Percentiles rank a stretch among this genome's conserved stretches.
Evolutionary conservation across 257 asterid genomes (phyloP).

Genomic region (Anisodus tanguticus): DNA sequence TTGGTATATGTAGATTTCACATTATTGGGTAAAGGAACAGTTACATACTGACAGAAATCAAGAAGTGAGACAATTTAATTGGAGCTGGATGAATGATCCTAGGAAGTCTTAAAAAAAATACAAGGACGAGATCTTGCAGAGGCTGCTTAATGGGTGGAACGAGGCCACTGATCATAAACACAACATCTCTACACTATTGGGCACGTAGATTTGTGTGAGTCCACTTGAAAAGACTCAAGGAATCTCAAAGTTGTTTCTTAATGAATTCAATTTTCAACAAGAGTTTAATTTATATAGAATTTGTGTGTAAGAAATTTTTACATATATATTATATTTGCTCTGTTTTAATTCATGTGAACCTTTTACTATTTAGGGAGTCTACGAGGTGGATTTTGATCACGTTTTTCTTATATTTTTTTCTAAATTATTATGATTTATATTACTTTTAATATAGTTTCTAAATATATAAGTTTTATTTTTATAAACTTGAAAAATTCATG

Average conservation of each 20-base stretch:
- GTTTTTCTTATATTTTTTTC: no score
- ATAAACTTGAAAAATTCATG: no score
- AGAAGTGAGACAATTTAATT: conserved; percentile 32
- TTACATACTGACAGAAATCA: conserved; percentile 33
- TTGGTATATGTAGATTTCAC: conserved; percentile 16
- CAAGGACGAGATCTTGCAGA: conserved; percentile 40
- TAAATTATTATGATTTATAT: no score
- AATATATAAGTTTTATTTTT: no score
- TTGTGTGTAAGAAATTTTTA: neutral
- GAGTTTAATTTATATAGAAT: neutral
- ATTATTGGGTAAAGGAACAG: conserved; percentile 36
- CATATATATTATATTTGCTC: neutral
- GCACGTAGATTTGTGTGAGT: conserved; percentile 73
- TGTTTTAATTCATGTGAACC: no score
- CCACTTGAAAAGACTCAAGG: conserved; percentile 62
- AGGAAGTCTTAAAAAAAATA: conserved; percentile 34
- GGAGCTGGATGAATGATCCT: conserved; percentile 40
- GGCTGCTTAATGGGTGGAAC: conserved; percentile 54
- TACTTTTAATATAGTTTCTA: no score
- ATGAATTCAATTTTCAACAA: conserved; percentile 31
- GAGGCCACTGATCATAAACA: conserved; percentile 58
- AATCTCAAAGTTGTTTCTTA: conserved; percentile 51
- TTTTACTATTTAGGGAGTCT: no score
- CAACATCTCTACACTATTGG: conserved; percentile 55
- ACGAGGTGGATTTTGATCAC: no score